A percentile compares a stretch with the other conserved stretches of the same genome.
phyloP scores from a whole-genome alignment of 1,284 basidiomycete genomes.

The Cryptococcus amylolentus region DNA sequence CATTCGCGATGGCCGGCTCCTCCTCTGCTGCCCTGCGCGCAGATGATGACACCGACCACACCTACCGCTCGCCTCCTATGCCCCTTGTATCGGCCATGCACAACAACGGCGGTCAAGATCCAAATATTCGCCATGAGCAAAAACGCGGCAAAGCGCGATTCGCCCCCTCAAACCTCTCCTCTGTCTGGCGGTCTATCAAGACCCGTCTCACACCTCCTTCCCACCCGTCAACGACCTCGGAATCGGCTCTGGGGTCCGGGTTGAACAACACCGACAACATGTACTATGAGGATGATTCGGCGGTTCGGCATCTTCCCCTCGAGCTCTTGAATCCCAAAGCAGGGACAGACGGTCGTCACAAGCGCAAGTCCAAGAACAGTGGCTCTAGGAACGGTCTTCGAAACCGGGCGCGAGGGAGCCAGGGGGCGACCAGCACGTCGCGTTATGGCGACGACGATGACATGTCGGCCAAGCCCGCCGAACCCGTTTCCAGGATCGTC shows the following conservation, averaged over 20 bases:
- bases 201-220: constrained; percentile 28
- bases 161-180: constrained; percentile 14
- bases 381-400: constrained; percentile 9
- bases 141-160: constrained; percentile 20
- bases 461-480: constrained; percentile 12
- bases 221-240: constrained; percentile 39
- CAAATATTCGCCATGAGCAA: background rate
- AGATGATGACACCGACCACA: constrained; percentile 7
- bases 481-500: constrained; percentile 35
- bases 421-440: constrained; percentile 16
- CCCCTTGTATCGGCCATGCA: constrained; percentile 9
- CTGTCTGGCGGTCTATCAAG: constrained; percentile 21
- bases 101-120: background rate
- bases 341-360: constrained; percentile 20
- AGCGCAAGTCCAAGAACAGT: constrained; percentile 8
- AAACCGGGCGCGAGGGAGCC: constrained; percentile 9
- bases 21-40: constrained; percentile 6
- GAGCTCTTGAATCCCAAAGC: constrained; percentile 26
- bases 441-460: constrained; percentile 38
- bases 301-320: constrained; percentile 15
- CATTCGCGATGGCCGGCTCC: background rate
- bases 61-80: constrained; percentile 4
- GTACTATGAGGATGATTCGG: constrained; percentile 19
- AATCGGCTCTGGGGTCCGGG: constrained; percentile 27
- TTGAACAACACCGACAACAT: constrained; percentile 19